Base-by-base conservation (phyloP, 2,329 filamentous ascomycete genomes). In the Trichothecium sympodiale region DNA sequence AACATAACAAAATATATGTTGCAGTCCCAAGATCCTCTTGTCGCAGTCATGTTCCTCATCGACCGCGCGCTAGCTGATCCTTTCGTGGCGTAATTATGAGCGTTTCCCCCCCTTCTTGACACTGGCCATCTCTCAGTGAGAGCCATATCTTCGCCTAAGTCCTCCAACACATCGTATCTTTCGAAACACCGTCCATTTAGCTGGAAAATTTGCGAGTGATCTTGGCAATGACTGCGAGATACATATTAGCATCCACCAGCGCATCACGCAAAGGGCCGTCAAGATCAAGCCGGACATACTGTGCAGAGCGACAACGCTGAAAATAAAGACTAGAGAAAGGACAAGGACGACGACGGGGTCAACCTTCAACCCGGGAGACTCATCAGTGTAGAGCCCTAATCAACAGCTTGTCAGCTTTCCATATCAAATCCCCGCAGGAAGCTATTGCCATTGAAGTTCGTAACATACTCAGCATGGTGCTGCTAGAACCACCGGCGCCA, bases 291-390 rank as follows among this genome's bases (percentile, higher is more conserved):
- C n/a, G 20, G 17, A 71, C 85, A 51, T 78, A 96, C 91, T 87
- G 68, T 98, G 91, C 56, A 98, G 73, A 49, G 87, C 88, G 54
- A 98, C 91, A 56, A 98, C 91, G 55, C 83, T 91, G 69, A 98
- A 95, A 64, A 98, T 98, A 65, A 98, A 98, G 43, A 94, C 91
- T 52, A 98, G 77, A 54, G 86, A 94, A 50, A 98, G 73, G 48
- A 95, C 91, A 55, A 98, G 74, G 45, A 98, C 89, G 46, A 98
- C 88, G 41, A 98, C 91, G 16, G 91, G 91, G 61, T 98, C 91
- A 46, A 98, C 91, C 71, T 95, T 94, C 53, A 98, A 71, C 43
- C 91, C 91, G 40, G 91, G 91, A 46, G 85, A 94, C 70, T 98
- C 91, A 58, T 98, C 91, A 39, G 91, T 98, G 77, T 98, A 98